phyloP scores from a whole-genome alignment of 768 basidiomycete species.

The Serpula lacrymans region DNA sequence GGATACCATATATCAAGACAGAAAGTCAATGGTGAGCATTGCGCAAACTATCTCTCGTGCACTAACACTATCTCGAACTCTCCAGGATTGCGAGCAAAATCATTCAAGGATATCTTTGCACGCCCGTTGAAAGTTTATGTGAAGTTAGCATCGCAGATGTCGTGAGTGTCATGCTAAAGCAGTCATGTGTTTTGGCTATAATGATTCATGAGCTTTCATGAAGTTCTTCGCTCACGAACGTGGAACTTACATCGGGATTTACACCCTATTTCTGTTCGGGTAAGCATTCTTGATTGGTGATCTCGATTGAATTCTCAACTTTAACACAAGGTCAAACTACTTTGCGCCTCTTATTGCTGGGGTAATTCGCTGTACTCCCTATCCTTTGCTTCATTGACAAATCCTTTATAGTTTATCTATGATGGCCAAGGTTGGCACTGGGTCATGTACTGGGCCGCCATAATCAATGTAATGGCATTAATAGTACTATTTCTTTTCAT shows the following conservation, averaged over 20 bases:
- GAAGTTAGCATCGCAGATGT: conserved; percentile 18
- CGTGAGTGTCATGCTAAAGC: conserved; percentile 1
- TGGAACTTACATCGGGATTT: conserved; percentile 16
- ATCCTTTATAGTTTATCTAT: conserved; percentile 12
- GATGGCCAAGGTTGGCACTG: conserved; percentile 18
- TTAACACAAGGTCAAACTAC: conserved; percentile 18
- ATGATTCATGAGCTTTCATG: too few relatives aligned
- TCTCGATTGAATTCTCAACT: too few relatives aligned
- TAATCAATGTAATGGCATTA: conserved; percentile 14
- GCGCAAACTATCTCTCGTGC: background rate
- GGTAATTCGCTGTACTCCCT: conserved; percentile 3
- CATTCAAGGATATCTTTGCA: conserved; percentile 17
- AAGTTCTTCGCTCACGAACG: conserved; percentile 19
- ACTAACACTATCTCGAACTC: background rate
- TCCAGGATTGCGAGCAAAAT: conserved; percentile 17
- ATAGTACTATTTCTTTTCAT: conserved; percentile 16
- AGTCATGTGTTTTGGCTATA: too few relatives aligned
- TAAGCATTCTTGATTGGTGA: conserved; percentile 2
- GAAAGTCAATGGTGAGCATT: conserved; percentile 13
- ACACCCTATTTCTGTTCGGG: conserved; percentile 17
- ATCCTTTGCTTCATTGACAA: background rate
- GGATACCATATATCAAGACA: conserved; percentile 17
- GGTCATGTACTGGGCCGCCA: conserved; percentile 20
- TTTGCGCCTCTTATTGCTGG: conserved; percentile 18
- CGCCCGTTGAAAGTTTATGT: conserved; percentile 18